phyloP scores from a whole-genome alignment of 176 grass and related monocot genomes.

The Oryza brachyantha region DNA sequence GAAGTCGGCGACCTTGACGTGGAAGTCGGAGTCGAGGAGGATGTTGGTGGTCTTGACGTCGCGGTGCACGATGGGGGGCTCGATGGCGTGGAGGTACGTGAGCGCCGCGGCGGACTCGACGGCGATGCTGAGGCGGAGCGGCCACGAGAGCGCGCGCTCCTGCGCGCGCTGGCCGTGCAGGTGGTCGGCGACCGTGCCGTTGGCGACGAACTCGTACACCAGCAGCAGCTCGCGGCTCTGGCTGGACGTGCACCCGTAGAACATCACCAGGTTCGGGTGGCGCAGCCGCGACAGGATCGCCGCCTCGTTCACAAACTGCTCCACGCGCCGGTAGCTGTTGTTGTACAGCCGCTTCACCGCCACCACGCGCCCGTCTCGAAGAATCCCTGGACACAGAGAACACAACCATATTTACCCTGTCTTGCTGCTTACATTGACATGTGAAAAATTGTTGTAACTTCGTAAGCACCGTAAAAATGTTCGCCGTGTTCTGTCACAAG shows the following conservation, averaged over 20 bases:
- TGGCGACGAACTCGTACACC: slow-evolving; percentile 86
- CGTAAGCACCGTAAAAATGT: not conserved
- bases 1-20: slow-evolving; percentile 94
- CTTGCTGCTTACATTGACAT: not conserved
- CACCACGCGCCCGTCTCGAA: slow-evolving; percentile 74
- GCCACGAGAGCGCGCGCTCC: slow-evolving; percentile 71
- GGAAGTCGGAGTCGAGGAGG: slow-evolving; percentile 70
- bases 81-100: slow-evolving; percentile 74
- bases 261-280: slow-evolving; percentile 79
- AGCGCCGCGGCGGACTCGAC: slow-evolving; percentile 83
- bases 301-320: slow-evolving; percentile 95
- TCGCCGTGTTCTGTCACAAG: not conserved
- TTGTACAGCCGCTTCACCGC: slow-evolving; percentile 89
- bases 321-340: slow-evolving; percentile 66
- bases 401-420: too few species aligned
- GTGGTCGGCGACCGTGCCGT: slow-evolving; percentile 89
- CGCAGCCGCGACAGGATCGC: slow-evolving; percentile 74
- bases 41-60: slow-evolving; percentile 94
- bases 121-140: slow-evolving; percentile 64
- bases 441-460: not conserved
- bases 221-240: slow-evolving; percentile 77
- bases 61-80: slow-evolving; percentile 81
- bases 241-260: slow-evolving; percentile 90
- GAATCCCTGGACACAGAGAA: slow-evolving; percentile 39
- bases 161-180: slow-evolving; percentile 60